A percentile compares a stretch with the other conserved stretches of the same genome.
Evolutionary conservation across 2,329 filamentous ascomycete genomes (phyloP).

Genomic region (Didymella arachidicola): DNA sequence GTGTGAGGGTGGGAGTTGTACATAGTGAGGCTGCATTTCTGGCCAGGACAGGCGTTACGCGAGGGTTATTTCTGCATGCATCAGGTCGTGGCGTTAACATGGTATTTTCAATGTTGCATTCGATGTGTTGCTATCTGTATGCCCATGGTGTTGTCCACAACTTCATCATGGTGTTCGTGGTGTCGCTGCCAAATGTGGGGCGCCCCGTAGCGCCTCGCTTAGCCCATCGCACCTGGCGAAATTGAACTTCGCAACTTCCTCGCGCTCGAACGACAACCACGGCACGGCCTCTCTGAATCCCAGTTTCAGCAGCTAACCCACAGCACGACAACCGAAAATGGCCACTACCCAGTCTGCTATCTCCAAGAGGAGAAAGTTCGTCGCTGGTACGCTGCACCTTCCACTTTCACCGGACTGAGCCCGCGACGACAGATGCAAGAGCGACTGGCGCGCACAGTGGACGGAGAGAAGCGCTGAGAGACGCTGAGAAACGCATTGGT

Average conservation of each 20-base stretch:
- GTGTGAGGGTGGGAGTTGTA: conserved; percentile 1
- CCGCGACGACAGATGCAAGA: not conserved
- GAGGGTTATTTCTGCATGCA: conserved; percentile 1
- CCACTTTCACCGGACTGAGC: conserved; percentile 12
- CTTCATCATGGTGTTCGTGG: not conserved
- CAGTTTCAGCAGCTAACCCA: conserved; percentile 49
- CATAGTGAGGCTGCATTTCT: not conserved
- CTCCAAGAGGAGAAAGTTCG: conserved; percentile 83
- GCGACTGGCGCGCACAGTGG: conserved; percentile 12
- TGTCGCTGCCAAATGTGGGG: not conserved
- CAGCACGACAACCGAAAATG: conserved; percentile 48
- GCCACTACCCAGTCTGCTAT: conserved; percentile 53
- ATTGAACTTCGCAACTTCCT: conserved; percentile 15
- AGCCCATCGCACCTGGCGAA: conserved; percentile 8
- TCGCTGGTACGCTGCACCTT: conserved; percentile 55
- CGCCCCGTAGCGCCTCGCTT: not conserved
- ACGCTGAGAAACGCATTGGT: not conserved
- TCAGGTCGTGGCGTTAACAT: not conserved
- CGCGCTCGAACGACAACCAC: conserved; percentile 27
- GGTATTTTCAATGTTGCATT: not conserved
- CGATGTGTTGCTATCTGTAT: not conserved
- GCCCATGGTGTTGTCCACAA: not conserved
- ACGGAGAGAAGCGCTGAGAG: not conserved
- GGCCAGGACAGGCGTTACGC: conserved; percentile 7
- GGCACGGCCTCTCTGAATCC: conserved; percentile 44